Evolutionary conservation across 768 basidiomycete genomes (phyloP), one percentile per base, ranked within the genome.

Genomic region (Boletus huronensis): DNA sequence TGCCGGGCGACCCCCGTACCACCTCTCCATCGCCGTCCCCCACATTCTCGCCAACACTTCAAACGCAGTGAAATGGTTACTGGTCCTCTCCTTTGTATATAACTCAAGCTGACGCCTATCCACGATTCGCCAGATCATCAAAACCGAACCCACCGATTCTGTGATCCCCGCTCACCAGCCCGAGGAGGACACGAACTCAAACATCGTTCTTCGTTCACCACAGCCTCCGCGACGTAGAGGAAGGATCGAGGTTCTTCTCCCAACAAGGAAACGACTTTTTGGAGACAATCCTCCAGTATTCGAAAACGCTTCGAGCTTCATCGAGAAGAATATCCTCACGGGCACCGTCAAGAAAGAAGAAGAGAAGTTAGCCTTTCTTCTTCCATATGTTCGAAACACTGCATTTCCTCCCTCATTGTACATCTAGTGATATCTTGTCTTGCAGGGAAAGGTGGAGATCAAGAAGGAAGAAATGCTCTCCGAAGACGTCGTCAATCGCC

Each of bases 401-500:
- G 3, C 9, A n/a, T n/a, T 8, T 17, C 23, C 10, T 35, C 25
- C 11, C 8, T 31, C 43, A 5, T 17, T 9, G 44, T 26, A 3
- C 16, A 8, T 9, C 5, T 7, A 2, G 10, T 54, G 25, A 29
- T 0, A 0, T 10, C 11, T 25, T 3, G 11, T 42, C 10, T 52
- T 39, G 3, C 48, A 61, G 54, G 35, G 42, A 2, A 56, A 58
- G 25, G 39, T 57, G 4, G 53, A 63, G 29, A 42, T 65, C 39
- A 63, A 60, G 11, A 55, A 57, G 10, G 58, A 63, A 14, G 58
- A 65, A 34, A 34, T 63, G n/a, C 59, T 66, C 25, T 63, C 56
- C 2, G 61, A 63, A 19, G 58, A 60, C 17, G 64, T 65, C 36
- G 57, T 61, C 44, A 42, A 54, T n/a, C 46, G 45, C 6, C 47